Percentiles rank a stretch among this genome's conserved stretches.
Evolutionary conservation across 257 asterid species (phyloP).

Genomic region (Nicotiana sylvestris): DNA sequence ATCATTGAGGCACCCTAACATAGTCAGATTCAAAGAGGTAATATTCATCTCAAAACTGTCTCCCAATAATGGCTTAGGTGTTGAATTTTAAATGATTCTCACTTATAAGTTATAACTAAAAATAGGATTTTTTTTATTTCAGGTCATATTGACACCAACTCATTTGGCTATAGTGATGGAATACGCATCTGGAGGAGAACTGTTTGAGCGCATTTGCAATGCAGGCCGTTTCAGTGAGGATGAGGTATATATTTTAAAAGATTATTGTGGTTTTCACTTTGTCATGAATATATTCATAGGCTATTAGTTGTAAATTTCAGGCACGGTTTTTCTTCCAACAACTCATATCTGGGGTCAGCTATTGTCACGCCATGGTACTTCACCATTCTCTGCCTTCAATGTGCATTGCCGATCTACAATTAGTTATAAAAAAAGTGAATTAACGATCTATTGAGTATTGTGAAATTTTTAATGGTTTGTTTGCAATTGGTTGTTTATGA

Average conservation of each 20-base stretch:
- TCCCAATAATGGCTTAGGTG: not conserved
- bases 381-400: not conserved
- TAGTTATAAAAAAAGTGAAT: not conserved
- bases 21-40: conserved; percentile 89
- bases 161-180: conserved; percentile 99
- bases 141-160: conserved; percentile 90
- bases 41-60: not conserved
- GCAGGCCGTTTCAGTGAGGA: conserved; percentile 98
- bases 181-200: conserved; percentile 98
- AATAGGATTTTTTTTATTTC: not conserved
- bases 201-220: conserved; percentile 91
- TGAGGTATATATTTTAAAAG: conserved; percentile 46
- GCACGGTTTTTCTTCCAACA: conserved; percentile 98
- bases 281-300: conserved; percentile 12
- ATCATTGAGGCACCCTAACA: conserved; percentile 90
- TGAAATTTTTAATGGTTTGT: not conserved
- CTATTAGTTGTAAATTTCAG: conserved; percentile 28
- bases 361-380: conserved; percentile 91
- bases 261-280: not conserved
- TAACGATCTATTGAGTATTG: not conserved
- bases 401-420: not conserved
- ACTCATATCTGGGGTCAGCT: conserved; percentile 97
- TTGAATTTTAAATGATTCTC: conserved; percentile 10
- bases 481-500: conserved; percentile 16
- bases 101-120: not conserved